A percentile compares a stretch with the other conserved stretches of the same genome.
Conservation (phyloP, 148 eudicot genomes). For the Amaranthus cruentus region DNA sequence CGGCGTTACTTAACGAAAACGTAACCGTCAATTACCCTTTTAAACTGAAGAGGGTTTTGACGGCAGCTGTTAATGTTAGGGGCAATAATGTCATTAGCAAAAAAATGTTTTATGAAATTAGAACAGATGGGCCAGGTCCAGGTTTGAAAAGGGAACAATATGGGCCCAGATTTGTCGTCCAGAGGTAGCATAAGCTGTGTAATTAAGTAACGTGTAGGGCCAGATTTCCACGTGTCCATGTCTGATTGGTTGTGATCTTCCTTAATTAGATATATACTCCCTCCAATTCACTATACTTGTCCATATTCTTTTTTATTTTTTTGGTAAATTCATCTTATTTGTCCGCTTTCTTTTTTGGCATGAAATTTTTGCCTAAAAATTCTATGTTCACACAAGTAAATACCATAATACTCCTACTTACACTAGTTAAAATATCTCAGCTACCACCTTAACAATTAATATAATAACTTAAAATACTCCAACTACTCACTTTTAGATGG, state of each 20-base stretch:
- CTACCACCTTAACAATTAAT: too few relatives aligned
- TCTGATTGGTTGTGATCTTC: conserved; percentile 5
- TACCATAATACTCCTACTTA: too few relatives aligned
- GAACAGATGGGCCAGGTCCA: conserved; percentile 46
- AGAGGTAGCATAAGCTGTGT: conserved; percentile 3
- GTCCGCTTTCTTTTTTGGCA: too few relatives aligned
- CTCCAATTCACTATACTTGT: too few relatives aligned
- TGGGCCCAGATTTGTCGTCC: conserved; percentile 22
- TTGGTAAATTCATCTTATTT: too few relatives aligned
- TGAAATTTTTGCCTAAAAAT: too few relatives aligned
- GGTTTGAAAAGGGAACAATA: conserved; percentile 5
- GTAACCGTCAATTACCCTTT: not conserved
- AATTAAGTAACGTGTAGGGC: not conserved
- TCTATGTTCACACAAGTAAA: too few relatives aligned
- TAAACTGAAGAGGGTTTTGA: not conserved
- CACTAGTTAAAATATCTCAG: too few relatives aligned
- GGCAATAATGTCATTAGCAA: not conserved
- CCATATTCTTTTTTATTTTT: too few relatives aligned
- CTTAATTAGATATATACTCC: not conserved
- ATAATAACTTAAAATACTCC: too few relatives aligned
- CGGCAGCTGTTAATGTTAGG: conserved; percentile 9
- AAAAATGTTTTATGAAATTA: conserved; percentile 24
- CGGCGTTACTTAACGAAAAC: conserved; percentile 25
- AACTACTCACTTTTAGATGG: too few relatives aligned
- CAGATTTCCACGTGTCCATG: conserved; percentile 8